Conservation (phyloP, 2,329 filamentous ascomycete genomes). For the Grosmannia penicillata region DNA sequence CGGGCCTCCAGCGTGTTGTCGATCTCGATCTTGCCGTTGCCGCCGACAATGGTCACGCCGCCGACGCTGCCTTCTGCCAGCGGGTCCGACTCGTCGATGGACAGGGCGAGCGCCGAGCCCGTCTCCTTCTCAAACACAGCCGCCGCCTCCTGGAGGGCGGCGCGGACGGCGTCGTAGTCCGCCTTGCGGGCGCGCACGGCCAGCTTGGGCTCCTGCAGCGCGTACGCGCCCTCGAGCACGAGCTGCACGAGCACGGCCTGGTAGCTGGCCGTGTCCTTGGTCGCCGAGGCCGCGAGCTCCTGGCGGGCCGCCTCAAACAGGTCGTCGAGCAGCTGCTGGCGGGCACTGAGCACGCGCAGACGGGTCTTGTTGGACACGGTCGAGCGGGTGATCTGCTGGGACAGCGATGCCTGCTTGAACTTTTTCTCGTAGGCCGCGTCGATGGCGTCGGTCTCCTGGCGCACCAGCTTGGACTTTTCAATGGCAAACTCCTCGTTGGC, state of each 20-base stretch:
- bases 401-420: constrained; percentile 97
- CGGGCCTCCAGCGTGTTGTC: constrained; percentile 97
- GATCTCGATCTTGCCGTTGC: constrained; percentile 87
- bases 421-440: constrained; percentile 94
- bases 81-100: constrained; percentile 64
- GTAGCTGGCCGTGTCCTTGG: constrained; percentile 62
- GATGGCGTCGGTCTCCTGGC: constrained; percentile 85
- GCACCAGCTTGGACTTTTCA: constrained; percentile 97
- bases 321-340: constrained; percentile 80
- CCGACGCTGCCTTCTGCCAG: constrained; percentile 60
- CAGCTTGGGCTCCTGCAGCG: constrained; percentile 67
- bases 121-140: constrained; percentile 73
- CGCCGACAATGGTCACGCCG: constrained; percentile 66
- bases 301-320: constrained; percentile 72
- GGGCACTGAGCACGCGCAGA: constrained; percentile 70
- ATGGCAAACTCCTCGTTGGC: constrained; percentile 98
- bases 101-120: constrained; percentile 53
- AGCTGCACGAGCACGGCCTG: constrained; percentile 61
- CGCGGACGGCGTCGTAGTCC: constrained; percentile 62
- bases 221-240: constrained; percentile 81
- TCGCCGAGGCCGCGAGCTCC: constrained; percentile 48
- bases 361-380: constrained; percentile 94
- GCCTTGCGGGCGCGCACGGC: constrained; percentile 62
- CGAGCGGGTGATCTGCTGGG: constrained; percentile 94
- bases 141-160: constrained; percentile 61